Conservation (phyloP, 1,284 basidiomycete species). For the Lignosus rhinocerotis region DNA sequence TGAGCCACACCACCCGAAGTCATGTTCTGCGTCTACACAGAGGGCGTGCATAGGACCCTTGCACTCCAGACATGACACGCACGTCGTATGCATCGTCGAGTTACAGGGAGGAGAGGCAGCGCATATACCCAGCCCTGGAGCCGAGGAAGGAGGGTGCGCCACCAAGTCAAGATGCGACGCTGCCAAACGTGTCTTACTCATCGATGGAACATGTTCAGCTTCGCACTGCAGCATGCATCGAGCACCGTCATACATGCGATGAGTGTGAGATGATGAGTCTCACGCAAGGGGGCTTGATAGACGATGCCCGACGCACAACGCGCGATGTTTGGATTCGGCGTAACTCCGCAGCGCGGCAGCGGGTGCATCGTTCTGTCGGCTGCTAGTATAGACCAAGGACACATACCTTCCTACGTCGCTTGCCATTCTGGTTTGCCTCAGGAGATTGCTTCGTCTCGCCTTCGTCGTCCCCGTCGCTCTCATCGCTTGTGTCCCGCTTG, state of each 20-base stretch:
- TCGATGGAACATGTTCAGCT: neutral
- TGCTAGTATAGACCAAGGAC: neutral
- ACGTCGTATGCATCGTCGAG: too few species aligned
- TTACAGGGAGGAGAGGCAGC: too few species aligned
- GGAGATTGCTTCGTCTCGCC: constrained; percentile 35
- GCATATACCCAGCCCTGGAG: too few species aligned
- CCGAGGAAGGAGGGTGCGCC: too few species aligned
- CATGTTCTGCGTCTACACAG: too few species aligned
- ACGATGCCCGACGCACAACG: neutral
- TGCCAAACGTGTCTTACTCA: neutral
- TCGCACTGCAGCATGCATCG: neutral
- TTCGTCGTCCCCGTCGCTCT: constrained; percentile 50
- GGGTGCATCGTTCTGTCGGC: neutral
- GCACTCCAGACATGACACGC: too few species aligned
- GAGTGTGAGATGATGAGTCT: too few species aligned
- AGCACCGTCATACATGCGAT: neutral
- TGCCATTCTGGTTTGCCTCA: constrained; percentile 28
- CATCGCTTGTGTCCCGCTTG: constrained; percentile 47
- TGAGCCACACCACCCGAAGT: too few species aligned
- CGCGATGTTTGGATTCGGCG: neutral
- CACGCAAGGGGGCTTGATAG: too few species aligned
- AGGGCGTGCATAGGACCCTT: too few species aligned
- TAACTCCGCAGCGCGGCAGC: neutral
- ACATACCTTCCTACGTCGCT: constrained; percentile 44
- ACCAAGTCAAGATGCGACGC: too few species aligned